Evolutionary conservation across 2,329 filamentous ascomycete genomes (phyloP).

Genomic region (Fusarium subglutinans): DNA sequence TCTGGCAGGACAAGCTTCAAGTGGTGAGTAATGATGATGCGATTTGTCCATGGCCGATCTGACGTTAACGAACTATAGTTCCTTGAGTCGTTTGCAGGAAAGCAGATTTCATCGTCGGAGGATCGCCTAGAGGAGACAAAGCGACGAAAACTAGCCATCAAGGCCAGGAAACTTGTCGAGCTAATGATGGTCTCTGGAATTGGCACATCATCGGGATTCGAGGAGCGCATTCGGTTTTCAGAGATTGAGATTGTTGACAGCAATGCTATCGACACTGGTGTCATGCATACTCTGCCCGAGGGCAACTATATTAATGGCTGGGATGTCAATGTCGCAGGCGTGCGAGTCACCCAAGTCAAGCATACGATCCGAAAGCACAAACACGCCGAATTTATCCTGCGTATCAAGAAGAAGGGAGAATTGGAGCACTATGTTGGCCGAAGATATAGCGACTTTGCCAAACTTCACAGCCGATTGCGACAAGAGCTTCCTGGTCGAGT

Average conservation of each 20-base stretch:
- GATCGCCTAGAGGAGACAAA: conserved; percentile 97
- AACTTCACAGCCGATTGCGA: conserved; percentile 80
- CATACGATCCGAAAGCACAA: conserved; percentile 89
- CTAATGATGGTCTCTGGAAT: conserved; percentile 99
- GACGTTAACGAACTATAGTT: conserved; percentile 66
- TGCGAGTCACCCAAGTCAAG: conserved; percentile 82
- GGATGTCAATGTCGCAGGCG: conserved; percentile 92
- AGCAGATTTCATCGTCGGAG: conserved; percentile 96
- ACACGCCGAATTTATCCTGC: conserved; percentile 91
- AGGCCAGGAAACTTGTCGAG: conserved; percentile 95
- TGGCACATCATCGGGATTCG: conserved; percentile 93
- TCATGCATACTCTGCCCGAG: conserved; percentile 87
- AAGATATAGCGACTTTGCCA: conserved; percentile 87
- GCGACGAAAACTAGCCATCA: conserved; percentile 87
- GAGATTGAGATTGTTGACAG: conserved; percentile 97
- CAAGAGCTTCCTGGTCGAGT: conserved; percentile 91
- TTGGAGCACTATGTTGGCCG: conserved; percentile 82
- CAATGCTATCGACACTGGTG: conserved; percentile 88
- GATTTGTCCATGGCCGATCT: background rate
- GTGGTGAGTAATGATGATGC: conserved; percentile 67
- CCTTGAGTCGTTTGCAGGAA: conserved; percentile 94
- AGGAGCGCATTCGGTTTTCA: conserved; percentile 95
- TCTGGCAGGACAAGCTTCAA: conserved; percentile 99
- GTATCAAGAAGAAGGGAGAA: conserved; percentile 81
- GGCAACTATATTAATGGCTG: conserved; percentile 94